phyloP scores from a whole-genome alignment of 179 eudicot genomes.

The Spinacia oleracea region DNA sequence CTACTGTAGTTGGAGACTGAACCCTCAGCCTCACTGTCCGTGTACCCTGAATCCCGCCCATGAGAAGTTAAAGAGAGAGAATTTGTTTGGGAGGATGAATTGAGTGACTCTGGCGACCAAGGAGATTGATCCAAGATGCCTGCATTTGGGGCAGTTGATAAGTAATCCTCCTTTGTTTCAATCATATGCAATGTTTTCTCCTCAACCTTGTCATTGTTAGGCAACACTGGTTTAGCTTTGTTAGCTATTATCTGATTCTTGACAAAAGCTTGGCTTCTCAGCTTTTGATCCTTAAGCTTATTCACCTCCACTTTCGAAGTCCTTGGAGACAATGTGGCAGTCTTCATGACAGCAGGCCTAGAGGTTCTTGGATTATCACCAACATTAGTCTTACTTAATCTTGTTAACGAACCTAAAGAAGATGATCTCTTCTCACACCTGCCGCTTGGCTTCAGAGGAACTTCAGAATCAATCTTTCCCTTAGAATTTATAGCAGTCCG shows the following conservation, averaged over 20 bases:
- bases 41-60: constrained; percentile 36
- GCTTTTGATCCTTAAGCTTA: constrained; percentile 37
- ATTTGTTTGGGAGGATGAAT: constrained; percentile 36
- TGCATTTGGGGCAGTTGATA: constrained; percentile 25
- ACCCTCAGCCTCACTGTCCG: constrained; percentile 43
- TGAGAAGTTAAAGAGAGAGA: constrained; percentile 42
- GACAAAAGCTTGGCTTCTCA: constrained; percentile 33
- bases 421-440: constrained; percentile 30
- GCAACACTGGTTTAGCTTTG: constrained; percentile 28
- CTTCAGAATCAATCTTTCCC: background rate
- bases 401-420: constrained; percentile 32
- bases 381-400: constrained; percentile 24
- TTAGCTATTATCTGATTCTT: constrained; percentile 33
- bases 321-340: constrained; percentile 29
- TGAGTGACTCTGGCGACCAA: constrained; percentile 35
- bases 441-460: constrained; percentile 11
- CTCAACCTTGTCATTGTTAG: constrained; percentile 32
- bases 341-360: constrained; percentile 36
- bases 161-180: constrained; percentile 31
- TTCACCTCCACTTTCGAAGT: constrained; percentile 35
- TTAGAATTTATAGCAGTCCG: background rate
- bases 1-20: constrained; percentile 31
- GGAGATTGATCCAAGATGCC: constrained; percentile 29
- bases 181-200: constrained; percentile 63
- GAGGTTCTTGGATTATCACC: constrained; percentile 29